Evolutionary conservation across 352 stramenopile species (phyloP).

Genomic region (Phytophthora boehmeriae): DNA sequence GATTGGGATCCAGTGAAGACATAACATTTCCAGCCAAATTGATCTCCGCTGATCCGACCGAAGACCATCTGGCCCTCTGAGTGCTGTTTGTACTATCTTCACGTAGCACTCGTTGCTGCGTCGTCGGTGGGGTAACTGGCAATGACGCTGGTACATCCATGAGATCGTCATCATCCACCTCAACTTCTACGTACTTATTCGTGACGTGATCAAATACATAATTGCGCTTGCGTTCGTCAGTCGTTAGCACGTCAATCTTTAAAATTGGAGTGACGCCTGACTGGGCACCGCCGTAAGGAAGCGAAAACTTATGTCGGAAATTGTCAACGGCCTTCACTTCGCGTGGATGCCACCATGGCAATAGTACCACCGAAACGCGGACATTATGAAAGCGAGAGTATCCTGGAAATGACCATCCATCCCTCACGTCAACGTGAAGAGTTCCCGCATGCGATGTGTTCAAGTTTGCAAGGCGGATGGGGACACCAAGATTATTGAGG

Average conservation of each 20-base stretch:
- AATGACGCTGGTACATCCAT: conserved; percentile 30
- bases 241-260: conserved; percentile 72
- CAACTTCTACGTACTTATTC: conserved; percentile 87
- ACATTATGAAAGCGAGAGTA: conserved; percentile 90
- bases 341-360: conserved; percentile 88
- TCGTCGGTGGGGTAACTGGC: conserved; percentile 28
- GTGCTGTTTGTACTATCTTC: conserved; percentile 58
- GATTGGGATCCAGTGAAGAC: conserved; percentile 59
- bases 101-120: conserved; percentile 29
- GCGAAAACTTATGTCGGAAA: conserved; percentile 78
- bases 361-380: conserved; percentile 77
- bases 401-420: conserved; percentile 84
- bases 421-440: conserved; percentile 80
- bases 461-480: conserved; percentile 87
- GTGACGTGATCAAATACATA: conserved; percentile 88
- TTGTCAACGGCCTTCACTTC: conserved; percentile 76
- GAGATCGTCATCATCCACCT: conserved; percentile 64
- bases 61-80: conserved; percentile 71
- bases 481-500: conserved; percentile 88
- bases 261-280: conserved; percentile 88
- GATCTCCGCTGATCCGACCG: conserved; percentile 81
- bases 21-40: conserved; percentile 89
- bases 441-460: conserved; percentile 86
- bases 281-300: conserved; percentile 85
- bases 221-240: conserved; percentile 75